Evolutionary conservation across 1,139 yeast genomes (phyloP).

Genomic region (Candida tropicalis): DNA sequence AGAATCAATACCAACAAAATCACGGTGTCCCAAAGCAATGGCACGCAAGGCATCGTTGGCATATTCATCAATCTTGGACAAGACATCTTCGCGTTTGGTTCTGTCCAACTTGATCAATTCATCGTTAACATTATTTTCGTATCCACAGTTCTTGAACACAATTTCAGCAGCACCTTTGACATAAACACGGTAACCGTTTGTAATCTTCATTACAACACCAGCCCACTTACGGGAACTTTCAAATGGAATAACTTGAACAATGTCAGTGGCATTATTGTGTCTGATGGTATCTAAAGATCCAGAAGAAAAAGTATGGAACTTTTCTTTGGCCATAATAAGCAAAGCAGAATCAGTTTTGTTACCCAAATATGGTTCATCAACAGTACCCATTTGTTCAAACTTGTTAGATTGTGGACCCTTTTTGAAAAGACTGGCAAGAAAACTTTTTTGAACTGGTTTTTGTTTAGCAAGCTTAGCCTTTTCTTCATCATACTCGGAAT

Average conservation of each 20-base stretch:
- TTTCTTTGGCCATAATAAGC: conserved; percentile 63
- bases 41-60: conserved; percentile 85
- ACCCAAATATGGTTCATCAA: conserved; percentile 72
- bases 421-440: conserved; percentile 22
- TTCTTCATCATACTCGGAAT: conserved; percentile 45
- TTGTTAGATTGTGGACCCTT: conserved; percentile 19
- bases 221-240: conserved; percentile 95
- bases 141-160: conserved; percentile 62
- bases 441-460: conserved; percentile 32
- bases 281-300: conserved; percentile 43
- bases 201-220: conserved; percentile 64
- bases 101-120: conserved; percentile 28
- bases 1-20: conserved; percentile 45
- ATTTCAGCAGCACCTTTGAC: conserved; percentile 96
- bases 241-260: conserved; percentile 81
- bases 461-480: conserved; percentile 30
- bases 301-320: conserved; percentile 48
- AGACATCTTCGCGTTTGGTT: conserved; percentile 34
- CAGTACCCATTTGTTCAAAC: conserved; percentile 22
- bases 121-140: conserved; percentile 25
- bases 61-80: conserved; percentile 57
- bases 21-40: conserved; percentile 79
- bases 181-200: conserved; percentile 59
- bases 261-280: conserved; percentile 34
- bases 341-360: conserved; percentile 95